These are phyloP conservation scores for Xylaria bambusicola DNA, from an alignment of 495 filamentous ascomycete species.

Conservation along the genomic window DNA sequence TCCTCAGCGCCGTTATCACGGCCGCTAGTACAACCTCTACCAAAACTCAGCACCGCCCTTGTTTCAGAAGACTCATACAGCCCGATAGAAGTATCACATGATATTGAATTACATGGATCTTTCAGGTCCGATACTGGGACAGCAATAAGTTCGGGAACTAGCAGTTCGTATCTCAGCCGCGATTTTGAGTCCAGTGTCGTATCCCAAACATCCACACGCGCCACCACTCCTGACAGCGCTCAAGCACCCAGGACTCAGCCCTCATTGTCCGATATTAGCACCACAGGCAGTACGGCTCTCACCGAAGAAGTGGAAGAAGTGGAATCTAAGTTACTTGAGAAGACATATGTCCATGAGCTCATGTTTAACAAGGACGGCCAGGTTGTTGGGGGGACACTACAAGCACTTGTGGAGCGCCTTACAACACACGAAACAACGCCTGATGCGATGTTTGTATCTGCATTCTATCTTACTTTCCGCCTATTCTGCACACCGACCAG, in stretches of 20 bases:
- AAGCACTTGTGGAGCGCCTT: conserved; percentile 88
- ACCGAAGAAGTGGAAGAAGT: conserved; percentile 74
- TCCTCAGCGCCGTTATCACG: conserved; percentile 47
- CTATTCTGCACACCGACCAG: conserved; percentile 83
- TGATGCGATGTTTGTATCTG: conserved; percentile 87
- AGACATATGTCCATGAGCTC: conserved; percentile 86
- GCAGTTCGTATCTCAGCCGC: conserved; percentile 75
- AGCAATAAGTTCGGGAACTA: conserved; percentile 56
- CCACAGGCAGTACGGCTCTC: conserved; percentile 58
- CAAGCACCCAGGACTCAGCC: conserved; percentile 46
- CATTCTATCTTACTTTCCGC: conserved; percentile 97
- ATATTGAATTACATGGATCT: conserved; percentile 47
- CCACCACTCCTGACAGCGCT: conserved; percentile 78
- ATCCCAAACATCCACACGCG: conserved; percentile 82
- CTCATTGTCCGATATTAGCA: conserved; percentile 59
- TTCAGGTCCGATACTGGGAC: conserved; percentile 53
- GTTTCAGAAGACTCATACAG: conserved; percentile 48
- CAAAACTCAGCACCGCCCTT: conserved; percentile 51
- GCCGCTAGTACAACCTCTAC: conserved; percentile 43
- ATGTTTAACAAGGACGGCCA: conserved; percentile 93
- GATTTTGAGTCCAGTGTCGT: conserved; percentile 81
- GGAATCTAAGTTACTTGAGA: conserved; percentile 79
- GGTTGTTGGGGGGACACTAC: conserved; percentile 87
- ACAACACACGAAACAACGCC: conserved; percentile 93
- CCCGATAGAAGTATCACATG: conserved; percentile 43